phyloP scores from a whole-genome alignment of 1,139 yeast species.

The Magnusiomyces ingens region DNA sequence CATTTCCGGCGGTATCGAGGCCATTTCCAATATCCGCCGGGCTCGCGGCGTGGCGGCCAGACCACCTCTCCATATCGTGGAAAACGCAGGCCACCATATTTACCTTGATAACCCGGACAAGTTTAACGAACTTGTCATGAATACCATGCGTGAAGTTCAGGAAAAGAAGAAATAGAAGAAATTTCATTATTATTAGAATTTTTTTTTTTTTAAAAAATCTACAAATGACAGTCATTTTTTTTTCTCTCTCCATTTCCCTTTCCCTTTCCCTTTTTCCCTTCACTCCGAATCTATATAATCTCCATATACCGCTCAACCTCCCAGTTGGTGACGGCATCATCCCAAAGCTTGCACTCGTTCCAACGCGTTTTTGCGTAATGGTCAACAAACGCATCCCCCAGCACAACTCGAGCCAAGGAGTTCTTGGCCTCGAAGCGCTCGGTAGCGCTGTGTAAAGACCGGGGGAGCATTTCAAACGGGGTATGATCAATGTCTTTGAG shows the following conservation, averaged over 20 bases:
- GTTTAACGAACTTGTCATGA: constrained; percentile 40
- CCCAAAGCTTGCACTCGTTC: constrained; percentile 30
- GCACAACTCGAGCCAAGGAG: constrained; percentile 31
- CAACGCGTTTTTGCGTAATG: constrained; percentile 33
- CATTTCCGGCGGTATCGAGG: constrained; percentile 56
- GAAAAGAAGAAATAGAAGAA: background rate
- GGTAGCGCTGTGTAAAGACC: constrained; percentile 28
- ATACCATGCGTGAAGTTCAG: constrained; percentile 31
- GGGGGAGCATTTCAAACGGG: constrained; percentile 28
- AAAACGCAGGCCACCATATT: constrained; percentile 69
- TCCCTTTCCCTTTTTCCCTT: too few relatives aligned
- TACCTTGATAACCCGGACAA: constrained; percentile 66
- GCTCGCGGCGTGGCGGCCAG: background rate
- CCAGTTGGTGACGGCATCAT: constrained; percentile 35
- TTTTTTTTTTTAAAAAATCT: background rate
- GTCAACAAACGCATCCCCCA: constrained; percentile 34
- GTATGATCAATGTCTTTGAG: constrained; percentile 24
- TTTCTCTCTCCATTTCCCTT: too few relatives aligned
- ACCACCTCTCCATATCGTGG: constrained; percentile 32
- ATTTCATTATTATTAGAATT: background rate
- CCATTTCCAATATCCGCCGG: constrained; percentile 8
- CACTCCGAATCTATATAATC: too few relatives aligned
- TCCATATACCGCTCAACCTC: constrained; percentile 34
- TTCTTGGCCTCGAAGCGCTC: constrained; percentile 25
- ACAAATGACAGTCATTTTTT: too few relatives aligned